A percentile compares a stretch with the other conserved stretches of the same genome.
Evolutionary conservation across 306 rosid genomes (phyloP).

Genomic region (Betula pendula): DNA sequence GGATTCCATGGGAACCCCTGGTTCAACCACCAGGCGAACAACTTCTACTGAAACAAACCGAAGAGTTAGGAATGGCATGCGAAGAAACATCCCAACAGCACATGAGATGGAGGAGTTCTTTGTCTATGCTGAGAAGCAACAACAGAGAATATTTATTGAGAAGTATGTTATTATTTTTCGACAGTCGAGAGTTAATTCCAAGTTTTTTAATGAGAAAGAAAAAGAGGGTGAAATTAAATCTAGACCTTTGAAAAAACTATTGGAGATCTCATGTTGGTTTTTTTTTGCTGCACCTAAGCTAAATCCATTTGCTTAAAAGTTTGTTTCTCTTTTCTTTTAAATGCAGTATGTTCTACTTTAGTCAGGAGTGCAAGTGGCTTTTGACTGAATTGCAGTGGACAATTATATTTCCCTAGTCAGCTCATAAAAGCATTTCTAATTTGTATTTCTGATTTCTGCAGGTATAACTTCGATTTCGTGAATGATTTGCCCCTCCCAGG

Average conservation of each 20-base stretch:
- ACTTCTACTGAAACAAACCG: conserved; percentile 15
- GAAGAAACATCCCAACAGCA: conserved; percentile 62
- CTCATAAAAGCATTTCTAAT: not conserved
- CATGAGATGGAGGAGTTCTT: conserved; percentile 87
- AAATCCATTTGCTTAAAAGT: no score
- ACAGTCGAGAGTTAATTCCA: no score
- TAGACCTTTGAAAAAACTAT: no score
- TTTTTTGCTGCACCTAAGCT: no score
- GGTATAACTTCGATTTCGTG: conserved; percentile 84
- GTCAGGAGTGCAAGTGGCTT: not conserved
- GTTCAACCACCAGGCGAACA: conserved; percentile 63
- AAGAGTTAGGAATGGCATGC: conserved; percentile 34
- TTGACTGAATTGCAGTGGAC: not conserved
- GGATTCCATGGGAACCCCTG: conserved; percentile 49
- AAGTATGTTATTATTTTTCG: no score
- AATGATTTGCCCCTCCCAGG: conserved; percentile 76
- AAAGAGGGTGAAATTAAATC: no score
- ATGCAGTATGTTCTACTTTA: not conserved
- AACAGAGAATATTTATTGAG: conserved; percentile 65
- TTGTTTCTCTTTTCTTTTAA: not conserved
- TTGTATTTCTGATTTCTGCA: conserved; percentile 35
- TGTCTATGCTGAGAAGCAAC: conserved; percentile 71
- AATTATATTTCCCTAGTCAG: not conserved
- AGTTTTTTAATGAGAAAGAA: no score
- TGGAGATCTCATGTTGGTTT: no score